Evolutionary conservation across 2,329 filamentous ascomycete species (phyloP).

Genomic region (Alternaria alternata): DNA sequence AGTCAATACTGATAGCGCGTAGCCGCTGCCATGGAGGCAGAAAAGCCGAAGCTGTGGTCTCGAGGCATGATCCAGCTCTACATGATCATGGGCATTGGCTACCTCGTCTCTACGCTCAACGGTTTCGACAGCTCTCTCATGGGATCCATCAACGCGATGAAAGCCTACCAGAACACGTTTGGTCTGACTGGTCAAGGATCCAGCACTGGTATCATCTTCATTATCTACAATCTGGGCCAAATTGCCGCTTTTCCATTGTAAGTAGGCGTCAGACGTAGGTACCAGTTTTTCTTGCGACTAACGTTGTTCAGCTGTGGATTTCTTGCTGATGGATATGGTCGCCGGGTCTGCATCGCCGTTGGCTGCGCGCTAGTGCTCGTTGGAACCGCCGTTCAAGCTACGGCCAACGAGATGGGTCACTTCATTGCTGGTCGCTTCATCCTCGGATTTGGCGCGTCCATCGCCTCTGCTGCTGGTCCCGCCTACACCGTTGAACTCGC

Average conservation of each 20-base stretch:
- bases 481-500: conserved; percentile 68
- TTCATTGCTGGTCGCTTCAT: conserved; percentile 61
- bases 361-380: conserved; percentile 63
- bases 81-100: conserved; percentile 45
- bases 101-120: conserved; percentile 47
- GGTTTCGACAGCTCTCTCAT: conserved; percentile 51
- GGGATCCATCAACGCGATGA: conserved; percentile 64
- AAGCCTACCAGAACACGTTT: conserved; percentile 60
- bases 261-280: neutral
- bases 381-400: conserved; percentile 61
- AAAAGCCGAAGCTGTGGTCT: conserved; percentile 43
- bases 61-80: conserved; percentile 45
- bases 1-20: conserved; percentile 12
- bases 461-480: conserved; percentile 65
- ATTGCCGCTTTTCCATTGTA: conserved; percentile 59
- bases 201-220: conserved; percentile 59
- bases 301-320: conserved; percentile 38
- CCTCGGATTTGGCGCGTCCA: conserved; percentile 60
- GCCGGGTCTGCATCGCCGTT: conserved; percentile 64
- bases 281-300: neutral
- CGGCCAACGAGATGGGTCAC: conserved; percentile 57
- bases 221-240: conserved; percentile 58
- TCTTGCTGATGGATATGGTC: conserved; percentile 56
- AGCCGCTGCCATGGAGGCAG: conserved; percentile 46
- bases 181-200: conserved; percentile 58